These are phyloP conservation scores for Jatropha podagrica DNA, from an alignment of 441 rosid genomes.

Conservation along the genomic window DNA sequence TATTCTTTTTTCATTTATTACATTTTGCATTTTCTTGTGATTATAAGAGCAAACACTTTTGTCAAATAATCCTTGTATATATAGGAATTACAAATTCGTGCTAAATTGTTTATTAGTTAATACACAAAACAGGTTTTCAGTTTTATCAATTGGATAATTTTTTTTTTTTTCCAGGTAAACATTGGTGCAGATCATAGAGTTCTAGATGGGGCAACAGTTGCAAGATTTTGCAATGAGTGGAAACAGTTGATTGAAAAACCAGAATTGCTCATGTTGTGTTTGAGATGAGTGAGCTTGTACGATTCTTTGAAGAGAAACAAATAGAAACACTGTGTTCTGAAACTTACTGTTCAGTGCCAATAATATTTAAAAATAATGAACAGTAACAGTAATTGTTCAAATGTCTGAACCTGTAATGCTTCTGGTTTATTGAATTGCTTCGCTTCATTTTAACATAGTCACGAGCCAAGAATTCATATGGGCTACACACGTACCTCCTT, in stretches of 20 bases:
- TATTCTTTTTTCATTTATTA: not conserved
- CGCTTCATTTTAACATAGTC: no score
- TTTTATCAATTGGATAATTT: not conserved
- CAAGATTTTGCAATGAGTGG: constrained; percentile 91
- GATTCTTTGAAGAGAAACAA: not conserved
- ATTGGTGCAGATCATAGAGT: constrained; percentile 95
- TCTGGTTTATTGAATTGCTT: no score
- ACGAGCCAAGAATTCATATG: no score
- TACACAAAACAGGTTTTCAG: no score
- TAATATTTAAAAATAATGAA: not conserved
- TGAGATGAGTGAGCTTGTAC: constrained; percentile 47
- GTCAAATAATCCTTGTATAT: not conserved
- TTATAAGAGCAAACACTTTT: not conserved
- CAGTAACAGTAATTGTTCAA: not conserved
- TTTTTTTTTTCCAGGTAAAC: constrained; percentile 50
- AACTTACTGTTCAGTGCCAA: not conserved
- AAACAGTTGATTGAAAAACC: constrained; percentile 83
- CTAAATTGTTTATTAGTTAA: not conserved
- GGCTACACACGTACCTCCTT: no score
- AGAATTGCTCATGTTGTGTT: constrained; percentile 70
- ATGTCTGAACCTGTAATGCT: not conserved
- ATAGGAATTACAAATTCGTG: not conserved
- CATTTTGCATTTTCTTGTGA: not conserved
- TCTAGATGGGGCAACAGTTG: constrained; percentile 91
- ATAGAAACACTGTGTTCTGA: not conserved